Evolutionary conservation across 2,329 filamentous ascomycete species (phyloP).

Genomic region (Periconia sp.): DNA sequence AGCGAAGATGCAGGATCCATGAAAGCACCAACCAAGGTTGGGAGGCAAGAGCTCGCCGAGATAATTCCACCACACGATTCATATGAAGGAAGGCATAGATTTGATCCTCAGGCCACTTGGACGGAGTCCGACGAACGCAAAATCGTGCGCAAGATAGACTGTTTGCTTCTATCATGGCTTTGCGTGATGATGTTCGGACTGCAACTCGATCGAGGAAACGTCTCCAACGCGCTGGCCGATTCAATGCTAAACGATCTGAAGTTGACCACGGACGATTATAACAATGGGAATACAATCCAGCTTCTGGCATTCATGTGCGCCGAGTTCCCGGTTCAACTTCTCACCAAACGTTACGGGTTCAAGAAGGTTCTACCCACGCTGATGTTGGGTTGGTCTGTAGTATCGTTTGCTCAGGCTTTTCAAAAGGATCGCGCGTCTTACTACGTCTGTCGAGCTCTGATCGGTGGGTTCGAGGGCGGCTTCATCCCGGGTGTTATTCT

Average conservation of each 20-base stretch:
- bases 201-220: slow-evolving; percentile 52
- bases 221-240: slow-evolving; percentile 38
- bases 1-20: slow-evolving; percentile 29
- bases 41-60: slow-evolving; percentile 29
- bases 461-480: slow-evolving; percentile 48
- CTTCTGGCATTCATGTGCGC: slow-evolving; percentile 76
- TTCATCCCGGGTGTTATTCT: slow-evolving; percentile 66
- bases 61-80: slow-evolving; percentile 48
- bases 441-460: slow-evolving; percentile 44
- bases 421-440: slow-evolving; percentile 53
- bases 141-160: slow-evolving; percentile 54
- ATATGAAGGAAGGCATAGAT: slow-evolving; percentile 62
- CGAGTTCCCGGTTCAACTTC: slow-evolving; percentile 48
- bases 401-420: slow-evolving; percentile 67
- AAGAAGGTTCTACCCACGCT: slow-evolving; percentile 46
- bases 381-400: slow-evolving; percentile 48
- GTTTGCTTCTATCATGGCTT: slow-evolving; percentile 30
- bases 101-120: slow-evolving; percentile 59
- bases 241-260: slow-evolving; percentile 32
- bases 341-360: slow-evolving; percentile 48
- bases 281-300: slow-evolving; percentile 57
- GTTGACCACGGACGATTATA: slow-evolving; percentile 36
- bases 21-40: slow-evolving; percentile 25
- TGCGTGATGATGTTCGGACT: slow-evolving; percentile 51
- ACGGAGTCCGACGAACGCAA: slow-evolving; percentile 57